Conservation (phyloP, 805 yeast genomes). For the Candida koratica region DNA sequence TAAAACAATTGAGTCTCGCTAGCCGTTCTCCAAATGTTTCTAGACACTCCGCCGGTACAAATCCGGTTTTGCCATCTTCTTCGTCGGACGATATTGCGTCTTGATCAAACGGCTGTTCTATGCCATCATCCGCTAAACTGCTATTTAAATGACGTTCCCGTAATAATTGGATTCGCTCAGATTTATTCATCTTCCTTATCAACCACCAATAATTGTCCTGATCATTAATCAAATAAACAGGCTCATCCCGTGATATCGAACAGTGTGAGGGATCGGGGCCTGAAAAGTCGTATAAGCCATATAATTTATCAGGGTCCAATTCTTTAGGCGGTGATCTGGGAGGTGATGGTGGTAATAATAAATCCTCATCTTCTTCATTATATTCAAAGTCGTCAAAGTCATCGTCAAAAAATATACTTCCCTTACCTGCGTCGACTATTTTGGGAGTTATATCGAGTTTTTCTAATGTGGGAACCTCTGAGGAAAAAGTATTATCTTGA, state of each 20-base stretch:
- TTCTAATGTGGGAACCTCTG: constrained; percentile 4
- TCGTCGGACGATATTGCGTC: constrained; percentile 21
- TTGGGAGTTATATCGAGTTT: constrained; percentile 5
- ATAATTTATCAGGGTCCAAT: constrained; percentile 75
- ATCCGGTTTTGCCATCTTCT: constrained; percentile 77
- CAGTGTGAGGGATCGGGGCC: constrained; percentile 96
- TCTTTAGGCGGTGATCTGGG: constrained; percentile 78
- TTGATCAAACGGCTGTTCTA: constrained; percentile 12
- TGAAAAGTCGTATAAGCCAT: constrained; percentile 80
- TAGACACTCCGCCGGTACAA: constrained; percentile 93
- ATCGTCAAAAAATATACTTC: constrained; percentile 14
- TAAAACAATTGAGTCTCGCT: constrained; percentile 89
- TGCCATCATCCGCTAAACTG: constrained; percentile 10
- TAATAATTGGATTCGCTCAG: constrained; percentile 27
- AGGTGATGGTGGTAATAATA: constrained; percentile 54
- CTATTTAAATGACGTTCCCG: constrained; percentile 10
- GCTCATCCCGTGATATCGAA: constrained; percentile 71
- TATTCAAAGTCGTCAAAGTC: constrained; percentile 33
- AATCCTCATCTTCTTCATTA: constrained; percentile 40
- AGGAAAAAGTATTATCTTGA: neutral
- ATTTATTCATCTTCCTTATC: constrained; percentile 46
- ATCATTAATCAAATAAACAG: constrained; percentile 79
- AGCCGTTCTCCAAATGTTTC: constrained; percentile 89
- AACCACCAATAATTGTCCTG: constrained; percentile 97
- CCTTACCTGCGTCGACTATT: constrained; percentile 1